Percentiles rank a stretch among this genome's conserved stretches.
phyloP scores from a whole-genome alignment of 2,329 filamentous ascomycete species.

The Nothomitra cinnamomea region DNA sequence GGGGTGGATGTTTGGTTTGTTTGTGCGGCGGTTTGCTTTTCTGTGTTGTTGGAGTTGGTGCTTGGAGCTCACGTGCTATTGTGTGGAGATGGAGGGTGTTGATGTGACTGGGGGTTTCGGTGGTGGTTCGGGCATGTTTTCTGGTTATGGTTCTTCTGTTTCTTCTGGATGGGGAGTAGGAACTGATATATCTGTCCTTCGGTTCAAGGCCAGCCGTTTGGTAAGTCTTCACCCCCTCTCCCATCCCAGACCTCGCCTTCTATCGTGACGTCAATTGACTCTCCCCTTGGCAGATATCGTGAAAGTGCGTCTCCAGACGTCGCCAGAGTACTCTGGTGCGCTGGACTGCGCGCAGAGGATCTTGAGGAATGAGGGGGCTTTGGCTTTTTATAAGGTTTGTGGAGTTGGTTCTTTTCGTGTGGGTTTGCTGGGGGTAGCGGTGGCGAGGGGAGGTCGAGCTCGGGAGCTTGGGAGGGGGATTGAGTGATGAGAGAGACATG shows the following conservation, averaged over 20 bases:
- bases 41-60: too few species aligned
- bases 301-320: conserved; percentile 92
- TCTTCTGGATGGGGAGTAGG: not conserved
- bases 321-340: conserved; percentile 62
- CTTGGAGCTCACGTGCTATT: too few species aligned
- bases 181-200: not conserved
- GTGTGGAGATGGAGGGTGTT: too few species aligned
- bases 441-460: not conserved
- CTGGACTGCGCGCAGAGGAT: conserved; percentile 68
- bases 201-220: conserved; percentile 44
- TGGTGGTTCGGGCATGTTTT: too few species aligned
- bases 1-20: too few species aligned
- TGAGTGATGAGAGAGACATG: too few species aligned
- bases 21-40: not conserved
- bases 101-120: too few species aligned
- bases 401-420: not conserved
- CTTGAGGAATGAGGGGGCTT: conserved; percentile 69
- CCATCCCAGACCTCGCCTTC: conserved; percentile 43
- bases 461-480: not conserved
- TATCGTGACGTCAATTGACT: conserved; percentile 2
- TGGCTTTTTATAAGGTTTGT: conserved; percentile 80
- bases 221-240: conserved; percentile 22
- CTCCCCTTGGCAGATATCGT: conserved; percentile 54
- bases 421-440: not conserved
- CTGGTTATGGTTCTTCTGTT: too few species aligned